phyloP scores from a whole-genome alignment of 2,329 filamentous ascomycete genomes.

The Exophiala dermatitidis region DNA sequence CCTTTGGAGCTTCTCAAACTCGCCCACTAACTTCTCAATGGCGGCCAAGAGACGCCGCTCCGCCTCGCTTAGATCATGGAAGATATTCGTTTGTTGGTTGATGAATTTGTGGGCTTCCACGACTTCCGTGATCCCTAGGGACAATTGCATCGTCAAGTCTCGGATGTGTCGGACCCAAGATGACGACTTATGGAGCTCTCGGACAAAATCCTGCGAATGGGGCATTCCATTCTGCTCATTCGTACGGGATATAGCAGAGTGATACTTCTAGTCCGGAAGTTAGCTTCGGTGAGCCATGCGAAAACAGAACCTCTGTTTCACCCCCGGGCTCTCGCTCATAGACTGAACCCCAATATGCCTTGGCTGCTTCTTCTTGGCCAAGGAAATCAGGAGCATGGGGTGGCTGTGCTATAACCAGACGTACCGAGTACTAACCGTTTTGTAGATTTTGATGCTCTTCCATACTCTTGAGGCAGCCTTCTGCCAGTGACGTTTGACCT shows the following conservation, averaged over 20 bases:
- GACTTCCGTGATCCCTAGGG: background rate
- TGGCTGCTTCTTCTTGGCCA: no score
- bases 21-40: background rate
- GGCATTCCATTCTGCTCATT: background rate
- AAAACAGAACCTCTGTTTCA: no score
- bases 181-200: background rate
- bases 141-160: background rate
- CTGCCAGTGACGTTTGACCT: background rate
- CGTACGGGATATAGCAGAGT: background rate
- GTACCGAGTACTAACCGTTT: background rate
- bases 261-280: background rate
- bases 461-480: background rate
- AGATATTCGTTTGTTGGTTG: background rate
- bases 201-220: background rate
- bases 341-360: no score
- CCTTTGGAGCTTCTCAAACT: background rate
- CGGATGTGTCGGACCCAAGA: background rate
- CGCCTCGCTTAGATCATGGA: background rate
- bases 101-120: background rate
- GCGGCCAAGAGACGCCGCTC: background rate
- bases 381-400: no score
- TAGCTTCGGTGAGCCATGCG: background rate
- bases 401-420: background rate
- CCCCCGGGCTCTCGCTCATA: no score
- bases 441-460: background rate